Evolutionary conservation across 164 flowering plant genomes (phyloP), one percentile per base, ranked within the genome.

Genomic region (Nymphaea thermarum): DNA sequence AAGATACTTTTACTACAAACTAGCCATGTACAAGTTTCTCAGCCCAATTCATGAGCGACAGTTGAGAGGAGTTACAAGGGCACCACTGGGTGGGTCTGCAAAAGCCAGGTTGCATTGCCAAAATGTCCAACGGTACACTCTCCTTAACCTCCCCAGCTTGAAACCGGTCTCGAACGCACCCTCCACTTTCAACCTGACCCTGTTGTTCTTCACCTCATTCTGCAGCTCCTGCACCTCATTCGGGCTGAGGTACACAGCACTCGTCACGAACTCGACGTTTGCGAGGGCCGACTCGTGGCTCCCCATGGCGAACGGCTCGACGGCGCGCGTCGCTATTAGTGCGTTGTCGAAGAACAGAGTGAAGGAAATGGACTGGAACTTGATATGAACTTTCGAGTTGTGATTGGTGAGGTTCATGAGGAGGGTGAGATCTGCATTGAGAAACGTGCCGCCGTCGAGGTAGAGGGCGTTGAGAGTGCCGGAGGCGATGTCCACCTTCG

Each of bases 391-490:
- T 71, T 84, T 91, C 71, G 70, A 77, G 82, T 83, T 91, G 6
- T 90, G 88, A 64, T 91, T 91, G 15, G 87, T 86, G 83, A 88
- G 84, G 78, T 88, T 91, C 18, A 80, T 83, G 0, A 88, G 84
- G 43, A 89, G 4, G 3, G 83, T 78, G 10, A 89, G 42, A 45
- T 91, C 93, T 0, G 88, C 88, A 68, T 91, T 91, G 41, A 88
- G 86, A 47, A 85, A 80, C 66, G 79, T 77, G 7, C 87, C 93
- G 76, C 79, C 74, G 82, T 91, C 97, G 3, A 87, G 77, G 72
- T 91, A 86, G 36, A 93, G 95, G 1, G 91, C 86, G 44, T 91
- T 91, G 14, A 91, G 78, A 43, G 82, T 80, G 44, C 77, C 93
- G 11, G 65, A 60, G 0, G 89, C 55, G 43, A 91, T 66, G 66